A percentile compares a stretch with the other conserved stretches of the same genome.
Evolutionary conservation across 2,329 filamentous ascomycete genomes (phyloP).

Genomic region (Alternaria viburni): DNA sequence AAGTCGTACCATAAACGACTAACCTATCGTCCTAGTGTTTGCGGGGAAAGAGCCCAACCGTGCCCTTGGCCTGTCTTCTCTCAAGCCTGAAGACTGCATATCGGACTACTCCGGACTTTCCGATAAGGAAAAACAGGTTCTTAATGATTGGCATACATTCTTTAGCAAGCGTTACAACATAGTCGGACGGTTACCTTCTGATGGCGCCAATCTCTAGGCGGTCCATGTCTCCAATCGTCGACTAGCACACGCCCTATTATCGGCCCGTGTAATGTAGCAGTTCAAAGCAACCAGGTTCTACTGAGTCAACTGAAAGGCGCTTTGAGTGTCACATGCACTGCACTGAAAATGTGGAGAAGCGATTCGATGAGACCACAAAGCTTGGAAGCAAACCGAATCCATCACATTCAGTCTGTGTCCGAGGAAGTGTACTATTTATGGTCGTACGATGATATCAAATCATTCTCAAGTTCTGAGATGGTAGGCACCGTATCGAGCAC

Average conservation of each 20-base stretch:
- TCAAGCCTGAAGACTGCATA: constrained; percentile 80
- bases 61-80: constrained; percentile 83
- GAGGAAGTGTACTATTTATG: background rate
- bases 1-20: constrained; percentile 3
- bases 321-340: background rate
- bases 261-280: background rate
- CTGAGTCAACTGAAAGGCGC: background rate
- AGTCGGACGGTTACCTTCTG: constrained; percentile 61
- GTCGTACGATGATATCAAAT: background rate
- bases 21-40: constrained; percentile 70
- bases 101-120: constrained; percentile 83
- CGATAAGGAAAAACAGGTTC: constrained; percentile 82
- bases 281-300: background rate
- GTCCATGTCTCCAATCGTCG: background rate
- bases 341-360: background rate
- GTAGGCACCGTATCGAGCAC: background rate
- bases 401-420: background rate
- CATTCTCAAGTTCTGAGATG: background rate
- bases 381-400: background rate
- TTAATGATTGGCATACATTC: constrained; percentile 94
- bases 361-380: background rate
- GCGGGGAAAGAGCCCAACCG: constrained; percentile 95
- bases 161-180: constrained; percentile 98
- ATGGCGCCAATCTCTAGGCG: constrained; percentile 24
- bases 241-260: background rate